Evolutionary conservation across 768 basidiomycete genomes (phyloP), one percentile per base, ranked within the genome.

Genomic region (Suillus cothurnatus): DNA sequence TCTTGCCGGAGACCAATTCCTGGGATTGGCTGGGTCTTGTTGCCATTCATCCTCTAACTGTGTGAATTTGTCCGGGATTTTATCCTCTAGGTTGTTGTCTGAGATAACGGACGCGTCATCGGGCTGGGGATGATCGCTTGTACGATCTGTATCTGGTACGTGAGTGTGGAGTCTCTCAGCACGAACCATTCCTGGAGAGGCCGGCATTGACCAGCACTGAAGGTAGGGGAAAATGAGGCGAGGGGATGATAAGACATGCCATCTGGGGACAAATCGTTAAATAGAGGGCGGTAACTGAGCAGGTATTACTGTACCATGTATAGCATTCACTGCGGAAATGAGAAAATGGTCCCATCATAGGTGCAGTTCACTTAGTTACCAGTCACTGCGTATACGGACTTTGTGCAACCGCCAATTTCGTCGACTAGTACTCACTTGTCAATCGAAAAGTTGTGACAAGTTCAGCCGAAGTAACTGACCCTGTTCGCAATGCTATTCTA

Each of bases 21-120:
- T 49, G 12, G n/a, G 47, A 23, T 49, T 49, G 47, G n/a, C 12
- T 89, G 78, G 0, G 85, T 78, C 63, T 90, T 85, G 73, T 87
- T 89, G 2, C 90, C 90, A 28, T 23, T 23, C 47, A 23, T 49
- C 47, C 11, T 49, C 47, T 23, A 23, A 23, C 21, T 45, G 14
- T 39, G 14, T 15, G 4, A 39, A 39, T 49, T 47, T 47, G n/a
- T 47, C 12, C 11, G 45, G n/a, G 12, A 23, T 12, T 12, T 49
- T 6, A 6, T 49, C 47, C 12, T 6, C n/a, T 4, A 23, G 23
- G 5, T 2, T 49, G n/a, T 49, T 8, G 1, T 23, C 5, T 23
- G 47, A 23, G 47, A 23, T 12, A 0, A 12, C 12, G 5, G n/a
- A 23, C 12, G 2, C 47, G 0, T 47, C 45, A 45, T n/a, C n/a